phyloP scores from a whole-genome alignment of 148 eudicot genomes.

The Rhododendron kiyosumense region DNA sequence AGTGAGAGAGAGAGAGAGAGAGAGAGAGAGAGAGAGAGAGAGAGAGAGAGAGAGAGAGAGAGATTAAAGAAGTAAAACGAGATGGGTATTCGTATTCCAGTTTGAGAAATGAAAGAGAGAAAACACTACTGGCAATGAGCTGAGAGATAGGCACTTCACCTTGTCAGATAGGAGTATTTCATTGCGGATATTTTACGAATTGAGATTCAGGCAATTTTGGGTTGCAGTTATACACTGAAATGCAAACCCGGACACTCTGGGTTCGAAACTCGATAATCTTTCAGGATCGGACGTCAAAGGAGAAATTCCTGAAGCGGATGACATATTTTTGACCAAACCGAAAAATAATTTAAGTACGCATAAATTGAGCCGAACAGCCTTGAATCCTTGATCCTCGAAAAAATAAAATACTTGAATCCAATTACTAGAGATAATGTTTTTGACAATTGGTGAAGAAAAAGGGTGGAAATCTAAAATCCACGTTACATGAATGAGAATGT shows the following conservation, averaged over 20 bases:
- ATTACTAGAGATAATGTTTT: background rate
- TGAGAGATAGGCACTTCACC: no score
- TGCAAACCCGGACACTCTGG: no score
- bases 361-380: accelerated
- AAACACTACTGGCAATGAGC: no score
- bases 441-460: background rate
- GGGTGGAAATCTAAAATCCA: background rate
- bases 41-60: background rate
- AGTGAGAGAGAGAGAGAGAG: background rate
- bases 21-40: background rate
- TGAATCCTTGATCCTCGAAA: no score
- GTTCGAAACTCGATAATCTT: no score
- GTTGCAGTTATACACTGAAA: background rate
- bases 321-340: accelerated
- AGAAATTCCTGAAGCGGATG: no score
- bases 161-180: no score
- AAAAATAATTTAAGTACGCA: no score
- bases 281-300: no score
- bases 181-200: no score
- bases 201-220: background rate
- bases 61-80: background rate
- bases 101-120: background rate
- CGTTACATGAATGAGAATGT: no score
- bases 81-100: background rate
- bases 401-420: background rate